Base-by-base conservation (phyloP, 371 early-diverging fungal species). In the Paraphysoderma sedebokerense region DNA sequence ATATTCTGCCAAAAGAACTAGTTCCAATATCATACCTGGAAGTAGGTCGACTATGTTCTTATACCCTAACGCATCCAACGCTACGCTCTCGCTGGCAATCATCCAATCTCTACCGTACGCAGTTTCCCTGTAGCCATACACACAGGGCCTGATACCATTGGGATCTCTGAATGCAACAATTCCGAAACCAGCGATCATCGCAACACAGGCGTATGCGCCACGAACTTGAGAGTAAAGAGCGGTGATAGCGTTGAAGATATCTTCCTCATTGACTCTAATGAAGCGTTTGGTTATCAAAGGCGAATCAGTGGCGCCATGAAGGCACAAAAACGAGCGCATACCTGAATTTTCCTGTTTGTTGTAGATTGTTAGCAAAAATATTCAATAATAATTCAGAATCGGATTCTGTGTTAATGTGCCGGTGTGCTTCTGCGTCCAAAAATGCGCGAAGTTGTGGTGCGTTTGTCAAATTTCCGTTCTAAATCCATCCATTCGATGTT, bases 341-440 rank as follows among this genome's bases (percentile, higher is more conserved):
- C n/a, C n/a, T 69, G 63, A 81, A 79, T 70, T 96, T 96, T 59
- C 89, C 90, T 3, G 89, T 90, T 70, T 81, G 70, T 56, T 93
- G 89, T 55, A 87, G 60, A 56, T 85, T 79, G 64, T 83, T 70
- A 50, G 93, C 98, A 57, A 97, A 81, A 53, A 95, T 84, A 71
- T 97, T 97, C 45, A 97, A 68, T 44, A 95, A 66, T 34, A 95
- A 61, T 68, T 97, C 98, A 44, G 92, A 90, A 68, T 97, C 98
- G 9, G 93, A 92, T 60, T 92, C 89, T 6, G 98, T 97, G 70
- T 97, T 97, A 67, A 97, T 91, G 58, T 97, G 98, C 44, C 98
- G 83, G 65, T 95, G 97, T 31, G 95, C 92, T 37, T 82, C 81
- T 52, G 74, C 64, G 62, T 95, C 98, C 46, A 97, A 58, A 53